Evolutionary conservation across 23 red algal genomes (phyloP), one percentile per base, ranked within the genome.

Genomic region (Gracilariopsis chorda): DNA sequence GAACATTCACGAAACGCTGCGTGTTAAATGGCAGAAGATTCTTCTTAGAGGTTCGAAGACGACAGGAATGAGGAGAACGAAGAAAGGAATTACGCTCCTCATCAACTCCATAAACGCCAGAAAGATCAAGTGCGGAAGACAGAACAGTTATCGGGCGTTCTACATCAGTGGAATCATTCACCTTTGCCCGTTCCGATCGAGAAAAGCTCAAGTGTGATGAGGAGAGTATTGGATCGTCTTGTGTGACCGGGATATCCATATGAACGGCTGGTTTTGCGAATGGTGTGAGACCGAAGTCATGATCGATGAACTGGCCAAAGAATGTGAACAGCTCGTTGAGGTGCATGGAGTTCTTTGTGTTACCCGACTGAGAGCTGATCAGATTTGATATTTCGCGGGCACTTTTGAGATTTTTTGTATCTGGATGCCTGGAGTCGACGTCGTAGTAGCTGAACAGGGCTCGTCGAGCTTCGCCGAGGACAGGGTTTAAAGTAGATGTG

Each of bases 271-370:
- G 27, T 7, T 56, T 34, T n/a, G 35, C n/a, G 4, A 58, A 7
- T 7, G 87, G 87, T 12, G 87, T 91, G 12, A 62, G 53, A 7
- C 55, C 87, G 21, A 81, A 52, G 43, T 91, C 59, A 42, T 91
- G 87, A 51, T 91, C 87, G 41, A 89, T 39, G 29, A 89, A 91
- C 62, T 87, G 82, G 58, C 56, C 82, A 30, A 67, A 65, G 42
- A 87, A 91, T n/a, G 65, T 74, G 41, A 68, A 79, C 23, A 91
- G 25, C 62, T 91, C 73, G 34, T 60, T 80, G 2, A 91, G 30
- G 11, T 56, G 2, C 34, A 52, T n/a, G 10, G 33, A 55, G 40
- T 67, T 91, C 27, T n/a, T 29, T 1, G 10, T 46, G 23, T 79
- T 74, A 48, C 52, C 74, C n/a, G 64, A 33, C 21, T 91, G 87